phyloP scores from a whole-genome alignment of 768 basidiomycete species.

The Pisolithus sp. region DNA sequence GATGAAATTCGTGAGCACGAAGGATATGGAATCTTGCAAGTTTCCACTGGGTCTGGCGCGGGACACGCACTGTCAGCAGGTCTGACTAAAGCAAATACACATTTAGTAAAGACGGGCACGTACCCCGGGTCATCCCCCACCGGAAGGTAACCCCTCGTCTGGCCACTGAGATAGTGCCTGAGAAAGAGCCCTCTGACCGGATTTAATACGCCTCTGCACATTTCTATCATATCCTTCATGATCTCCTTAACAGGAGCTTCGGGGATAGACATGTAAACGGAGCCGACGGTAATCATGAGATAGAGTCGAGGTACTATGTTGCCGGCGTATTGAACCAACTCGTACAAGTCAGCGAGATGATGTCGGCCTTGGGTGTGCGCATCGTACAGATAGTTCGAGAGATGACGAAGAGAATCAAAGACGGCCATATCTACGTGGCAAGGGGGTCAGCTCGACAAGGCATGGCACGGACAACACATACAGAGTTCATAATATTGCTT shows the following conservation, averaged over 20 bases:
- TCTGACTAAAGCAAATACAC: background rate
- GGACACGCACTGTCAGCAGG: constrained; percentile 1
- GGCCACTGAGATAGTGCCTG: constrained; percentile 93
- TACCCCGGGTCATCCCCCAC: constrained; percentile 80
- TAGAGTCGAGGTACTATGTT: constrained; percentile 92
- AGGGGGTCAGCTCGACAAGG: background rate
- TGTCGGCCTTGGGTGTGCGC: constrained; percentile 89
- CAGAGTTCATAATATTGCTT: constrained; percentile 99
- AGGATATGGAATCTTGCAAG: constrained; percentile 90
- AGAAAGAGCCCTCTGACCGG: constrained; percentile 96
- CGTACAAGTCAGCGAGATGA: constrained; percentile 97
- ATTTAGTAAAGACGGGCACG: constrained; percentile 15
- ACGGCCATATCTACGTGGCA: constrained; percentile 83
- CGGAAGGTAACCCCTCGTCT: constrained; percentile 94
- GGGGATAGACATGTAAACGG: constrained; percentile 97
- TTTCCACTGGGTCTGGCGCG: constrained; percentile 70
- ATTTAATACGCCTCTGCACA: constrained; percentile 95
- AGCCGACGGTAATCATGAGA: constrained; percentile 99
- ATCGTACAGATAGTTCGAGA: constrained; percentile 95
- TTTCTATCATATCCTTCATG: constrained; percentile 99
- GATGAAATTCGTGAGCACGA: constrained; percentile 97
- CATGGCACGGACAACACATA: constrained; percentile 30
- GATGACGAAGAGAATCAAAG: constrained; percentile 91
- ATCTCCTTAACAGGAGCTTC: constrained; percentile 98
- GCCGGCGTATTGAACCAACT: constrained; percentile 98